Conservation (phyloP, 2,329 filamentous ascomycete species). For the Fusarium sp. region DNA sequence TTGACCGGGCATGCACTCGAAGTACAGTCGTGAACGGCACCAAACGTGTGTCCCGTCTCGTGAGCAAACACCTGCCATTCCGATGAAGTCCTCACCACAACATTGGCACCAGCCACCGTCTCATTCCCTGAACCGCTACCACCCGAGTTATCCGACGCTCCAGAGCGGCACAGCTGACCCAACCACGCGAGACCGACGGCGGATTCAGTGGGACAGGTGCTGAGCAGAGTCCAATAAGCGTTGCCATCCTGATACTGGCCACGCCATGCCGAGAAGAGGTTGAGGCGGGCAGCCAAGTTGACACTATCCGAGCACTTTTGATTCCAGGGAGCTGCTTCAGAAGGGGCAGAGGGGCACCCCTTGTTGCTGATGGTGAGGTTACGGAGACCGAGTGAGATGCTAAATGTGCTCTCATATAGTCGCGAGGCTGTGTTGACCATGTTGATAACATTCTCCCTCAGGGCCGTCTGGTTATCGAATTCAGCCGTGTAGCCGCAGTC, state of each 20-base stretch:
- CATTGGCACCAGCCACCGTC: conserved; percentile 86
- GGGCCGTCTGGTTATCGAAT: conserved; percentile 74
- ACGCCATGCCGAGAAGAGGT: conserved; percentile 90
- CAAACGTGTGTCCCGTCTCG: conserved; percentile 94
- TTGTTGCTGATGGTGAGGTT: conserved; percentile 84
- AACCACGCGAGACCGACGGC: conserved; percentile 95
- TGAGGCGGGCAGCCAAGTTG: conserved; percentile 82
- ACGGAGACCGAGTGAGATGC: conserved; percentile 90
- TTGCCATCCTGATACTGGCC: conserved; percentile 82
- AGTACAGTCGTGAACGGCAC: conserved; percentile 94
- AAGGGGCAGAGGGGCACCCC: conserved; percentile 78
- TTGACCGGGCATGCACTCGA: conserved; percentile 75
- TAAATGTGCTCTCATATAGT: conserved; percentile 91
- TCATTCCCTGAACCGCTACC: conserved; percentile 67
- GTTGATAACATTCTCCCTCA: conserved; percentile 80
- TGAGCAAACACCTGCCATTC: conserved; percentile 98
- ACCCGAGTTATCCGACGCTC: conserved; percentile 64
- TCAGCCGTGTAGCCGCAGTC: conserved; percentile 87
- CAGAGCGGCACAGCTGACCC: conserved; percentile 81
- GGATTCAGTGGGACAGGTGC: conserved; percentile 81
- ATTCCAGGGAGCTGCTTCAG: conserved; percentile 84
- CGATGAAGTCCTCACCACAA: conserved; percentile 83
- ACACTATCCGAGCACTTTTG: conserved; percentile 73
- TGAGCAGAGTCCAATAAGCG: conserved; percentile 93
- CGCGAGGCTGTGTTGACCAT: conserved; percentile 89